Evolutionary conservation across 768 basidiomycete species (phyloP), one percentile per base, ranked within the genome.

Genomic region (Boletales sp.): DNA sequence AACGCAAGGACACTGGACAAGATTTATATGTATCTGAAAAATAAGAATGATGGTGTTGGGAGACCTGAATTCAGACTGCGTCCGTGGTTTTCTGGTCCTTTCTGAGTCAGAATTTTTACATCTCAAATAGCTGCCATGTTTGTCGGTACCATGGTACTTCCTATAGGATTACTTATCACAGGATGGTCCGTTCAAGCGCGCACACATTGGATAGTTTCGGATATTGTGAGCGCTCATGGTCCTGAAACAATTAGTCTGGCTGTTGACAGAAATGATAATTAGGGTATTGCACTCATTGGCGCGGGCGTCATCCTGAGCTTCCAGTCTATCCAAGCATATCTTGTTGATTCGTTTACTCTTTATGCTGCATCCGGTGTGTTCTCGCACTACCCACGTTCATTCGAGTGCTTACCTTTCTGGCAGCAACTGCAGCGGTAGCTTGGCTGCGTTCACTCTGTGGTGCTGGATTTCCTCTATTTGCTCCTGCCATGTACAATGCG

Each of bases 381-480:
- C 17, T 30, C 15, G 4, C 19, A 0, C 15, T 31, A 40, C 17
- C 18, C 31, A 19, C 41, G 21, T 3, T 10, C 2, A 31, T 39
- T 11, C 4, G 0, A 8, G 34, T 34, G 13, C 31, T 49, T 17
- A 41, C n/a, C 9, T 32, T 5, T 25, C 18, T 46, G 28, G 42
- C 48, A 80, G 84, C 86, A 3, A 67, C 90, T 10, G 86, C 86
- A 0, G 84, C 86, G 0, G 79, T 80, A 17, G 69, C 82, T 0
- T 84, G 66, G 61, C 62, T 88, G 13, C 80, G 88, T 21, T 81
- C 83, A 0, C 48, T 87, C 0, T 79, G 80, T 1, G 88, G 88
- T 0, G 90, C 87, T 46, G 81, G 76, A 1, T 89, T 91, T 61
- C 89, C 88, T 2, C 68, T 90, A n/a, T 90, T 90, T 56, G 85